phyloP scores from a whole-genome alignment of 768 basidiomycete genomes.

The Termitomyces sp. region DNA sequence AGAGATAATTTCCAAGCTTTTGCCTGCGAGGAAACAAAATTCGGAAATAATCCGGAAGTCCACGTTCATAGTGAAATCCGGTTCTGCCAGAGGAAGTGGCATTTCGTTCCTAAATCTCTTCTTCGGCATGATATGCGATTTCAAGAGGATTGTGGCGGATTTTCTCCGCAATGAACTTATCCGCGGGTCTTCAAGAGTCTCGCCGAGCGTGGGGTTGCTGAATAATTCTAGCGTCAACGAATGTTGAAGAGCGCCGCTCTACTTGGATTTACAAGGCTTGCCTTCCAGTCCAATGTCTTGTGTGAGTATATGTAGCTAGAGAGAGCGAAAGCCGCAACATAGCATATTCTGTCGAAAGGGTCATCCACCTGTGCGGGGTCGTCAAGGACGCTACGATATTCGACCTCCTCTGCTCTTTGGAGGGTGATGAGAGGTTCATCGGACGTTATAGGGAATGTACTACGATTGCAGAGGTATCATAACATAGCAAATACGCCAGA shows the following conservation, averaged over 20 bases:
- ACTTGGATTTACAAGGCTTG: conserved; percentile 74
- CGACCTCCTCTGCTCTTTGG: conserved; percentile 79
- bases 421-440: conserved; percentile 85
- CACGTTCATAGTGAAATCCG: conserved; percentile 78
- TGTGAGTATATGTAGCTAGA: conserved; percentile 83
- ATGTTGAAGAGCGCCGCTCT: background rate
- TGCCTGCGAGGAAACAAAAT: conserved; percentile 47
- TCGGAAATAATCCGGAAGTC: conserved; percentile 10
- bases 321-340: conserved; percentile 81
- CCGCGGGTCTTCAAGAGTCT: conserved; percentile 81
- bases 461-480: conserved; percentile 81
- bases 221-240: conserved; percentile 5
- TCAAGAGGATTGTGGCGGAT: conserved; percentile 82
- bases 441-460: conserved; percentile 82
- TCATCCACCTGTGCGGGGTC: conserved; percentile 58
- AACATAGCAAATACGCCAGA: too few species aligned
- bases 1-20: conserved; percentile 84
- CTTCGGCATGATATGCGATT: conserved; percentile 84
- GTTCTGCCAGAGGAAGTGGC: conserved; percentile 81
- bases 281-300: conserved; percentile 72
- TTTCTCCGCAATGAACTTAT: conserved; percentile 86
- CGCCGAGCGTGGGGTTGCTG: conserved; percentile 85
- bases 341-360: conserved; percentile 65
- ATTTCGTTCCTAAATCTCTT: conserved; percentile 68
- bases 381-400: conserved; percentile 69